Percentiles rank a stretch among this genome's conserved stretches.
phyloP scores from a whole-genome alignment of 768 basidiomycete genomes.

The Trametes cingulata region DNA sequence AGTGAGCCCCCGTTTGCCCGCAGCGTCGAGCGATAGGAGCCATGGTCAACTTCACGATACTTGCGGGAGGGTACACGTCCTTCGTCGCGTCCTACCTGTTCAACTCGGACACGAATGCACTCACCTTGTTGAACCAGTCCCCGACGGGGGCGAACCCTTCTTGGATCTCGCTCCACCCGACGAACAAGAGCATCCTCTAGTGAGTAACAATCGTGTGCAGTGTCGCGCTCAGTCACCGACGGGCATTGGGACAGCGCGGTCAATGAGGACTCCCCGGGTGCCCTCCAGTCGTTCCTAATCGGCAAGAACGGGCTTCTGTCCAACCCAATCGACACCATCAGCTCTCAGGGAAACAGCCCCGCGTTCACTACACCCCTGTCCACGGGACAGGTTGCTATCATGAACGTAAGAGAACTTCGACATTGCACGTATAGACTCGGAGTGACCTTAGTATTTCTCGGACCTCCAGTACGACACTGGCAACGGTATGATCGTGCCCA shows the following conservation, averaged over 20 bases:
- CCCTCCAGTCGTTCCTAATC: constrained; percentile 60
- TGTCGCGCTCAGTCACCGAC: too few species aligned
- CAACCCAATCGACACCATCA: constrained; percentile 43
- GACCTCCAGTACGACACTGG: constrained; percentile 51
- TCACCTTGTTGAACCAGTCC: constrained; percentile 50
- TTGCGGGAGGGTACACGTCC: constrained; percentile 64
- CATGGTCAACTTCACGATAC: constrained; percentile 70
- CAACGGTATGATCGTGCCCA: constrained; percentile 54
- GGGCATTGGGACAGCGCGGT: too few species aligned
- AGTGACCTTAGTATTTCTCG: neutral
- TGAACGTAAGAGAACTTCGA: constrained; percentile 47
- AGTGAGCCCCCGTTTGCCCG: neutral
- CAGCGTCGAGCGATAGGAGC: neutral
- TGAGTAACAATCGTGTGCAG: constrained; percentile 32
- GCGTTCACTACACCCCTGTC: constrained; percentile 52
- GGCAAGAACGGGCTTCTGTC: constrained; percentile 46
- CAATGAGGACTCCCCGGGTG: constrained; percentile 50
- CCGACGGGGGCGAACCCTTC: constrained; percentile 55
- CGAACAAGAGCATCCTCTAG: constrained; percentile 63
- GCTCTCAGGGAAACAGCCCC: constrained; percentile 53
- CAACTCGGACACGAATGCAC: constrained; percentile 46
- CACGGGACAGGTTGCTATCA: constrained; percentile 57
- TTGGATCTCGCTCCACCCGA: constrained; percentile 61
- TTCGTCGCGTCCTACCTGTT: constrained; percentile 68
- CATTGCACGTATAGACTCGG: neutral